Evolutionary conservation across 2,329 filamentous ascomycete genomes (phyloP).

Genomic region (Neopestalotiopsis sp.): DNA sequence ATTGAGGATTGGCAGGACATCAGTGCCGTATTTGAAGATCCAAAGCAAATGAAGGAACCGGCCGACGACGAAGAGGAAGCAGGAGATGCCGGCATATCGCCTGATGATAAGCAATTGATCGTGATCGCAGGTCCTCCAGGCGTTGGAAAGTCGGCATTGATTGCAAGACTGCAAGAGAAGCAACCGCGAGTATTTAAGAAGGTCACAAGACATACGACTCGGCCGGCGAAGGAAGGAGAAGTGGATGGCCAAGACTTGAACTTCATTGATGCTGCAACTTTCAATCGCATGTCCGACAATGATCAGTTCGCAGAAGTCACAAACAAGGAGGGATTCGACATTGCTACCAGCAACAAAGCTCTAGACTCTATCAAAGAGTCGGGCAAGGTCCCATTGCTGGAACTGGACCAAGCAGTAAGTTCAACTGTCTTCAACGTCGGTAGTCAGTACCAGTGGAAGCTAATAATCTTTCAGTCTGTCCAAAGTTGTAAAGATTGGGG

Average conservation of each 20-base stretch:
- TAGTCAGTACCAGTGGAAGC: background rate
- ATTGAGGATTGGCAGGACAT: slow-evolving; percentile 83
- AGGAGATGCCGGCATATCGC: slow-evolving; percentile 39
- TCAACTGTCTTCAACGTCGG: background rate
- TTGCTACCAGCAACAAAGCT: slow-evolving; percentile 61
- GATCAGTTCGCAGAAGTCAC: slow-evolving; percentile 65
- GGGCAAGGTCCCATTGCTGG: slow-evolving; percentile 65
- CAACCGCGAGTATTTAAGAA: slow-evolving; percentile 70
- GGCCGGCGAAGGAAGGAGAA: slow-evolving; percentile 55
- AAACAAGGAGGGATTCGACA: slow-evolving; percentile 53
- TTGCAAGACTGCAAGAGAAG: slow-evolving; percentile 66
- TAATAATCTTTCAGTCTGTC: slow-evolving; percentile 48
- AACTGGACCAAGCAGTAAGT: slow-evolving; percentile 59
- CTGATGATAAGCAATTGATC: slow-evolving; percentile 59
- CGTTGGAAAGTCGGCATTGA: slow-evolving; percentile 67
- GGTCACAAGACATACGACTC: slow-evolving; percentile 61
- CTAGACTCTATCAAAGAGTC: slow-evolving; percentile 57
- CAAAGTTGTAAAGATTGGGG: slow-evolving; percentile 63
- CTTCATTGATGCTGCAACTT: slow-evolving; percentile 61
- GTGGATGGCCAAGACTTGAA: slow-evolving; percentile 57
- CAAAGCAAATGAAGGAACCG: slow-evolving; percentile 41
- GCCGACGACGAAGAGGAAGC: slow-evolving; percentile 42
- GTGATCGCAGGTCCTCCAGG: slow-evolving; percentile 71
- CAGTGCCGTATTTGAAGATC: slow-evolving; percentile 60
- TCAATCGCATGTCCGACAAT: slow-evolving; percentile 63